phyloP scores from a whole-genome alignment of 129 eudicot genomes.

The Glebionis coronaria region DNA sequence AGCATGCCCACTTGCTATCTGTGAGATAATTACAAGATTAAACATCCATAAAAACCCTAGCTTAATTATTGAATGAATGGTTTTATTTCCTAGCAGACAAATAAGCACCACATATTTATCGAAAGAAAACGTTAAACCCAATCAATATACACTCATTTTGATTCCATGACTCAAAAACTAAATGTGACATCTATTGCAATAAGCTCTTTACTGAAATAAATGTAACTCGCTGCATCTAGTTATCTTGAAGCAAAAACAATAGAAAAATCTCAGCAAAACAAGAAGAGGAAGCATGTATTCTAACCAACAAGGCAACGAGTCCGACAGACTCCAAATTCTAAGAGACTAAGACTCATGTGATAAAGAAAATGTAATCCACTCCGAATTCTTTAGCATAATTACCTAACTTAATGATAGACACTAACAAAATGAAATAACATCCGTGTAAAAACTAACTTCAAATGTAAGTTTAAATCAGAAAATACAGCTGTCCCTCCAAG shows the following conservation, averaged over 20 bases:
- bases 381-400: neutral
- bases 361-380: too few relatives aligned
- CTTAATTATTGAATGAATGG: neutral
- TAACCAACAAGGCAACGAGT: neutral
- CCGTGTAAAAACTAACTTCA: too few relatives aligned
- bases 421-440: neutral
- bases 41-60: neutral
- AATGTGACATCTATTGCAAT: neutral
- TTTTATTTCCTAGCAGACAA: neutral
- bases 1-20: conserved; percentile 93
- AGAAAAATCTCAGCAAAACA: neutral
- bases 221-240: neutral
- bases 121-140: too few relatives aligned
- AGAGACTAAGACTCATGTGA: neutral
- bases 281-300: neutral
- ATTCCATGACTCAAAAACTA: neutral
- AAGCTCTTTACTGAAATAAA: neutral
- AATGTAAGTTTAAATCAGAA: too few relatives aligned
- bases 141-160: neutral
- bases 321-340: too few relatives aligned
- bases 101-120: neutral
- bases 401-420: neutral
- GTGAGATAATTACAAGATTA: conserved; percentile 13
- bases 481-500: too few relatives aligned
- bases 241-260: neutral